Evolutionary conservation across 768 basidiomycete species (phyloP).

Genomic region (Lactarius tabidus): DNA sequence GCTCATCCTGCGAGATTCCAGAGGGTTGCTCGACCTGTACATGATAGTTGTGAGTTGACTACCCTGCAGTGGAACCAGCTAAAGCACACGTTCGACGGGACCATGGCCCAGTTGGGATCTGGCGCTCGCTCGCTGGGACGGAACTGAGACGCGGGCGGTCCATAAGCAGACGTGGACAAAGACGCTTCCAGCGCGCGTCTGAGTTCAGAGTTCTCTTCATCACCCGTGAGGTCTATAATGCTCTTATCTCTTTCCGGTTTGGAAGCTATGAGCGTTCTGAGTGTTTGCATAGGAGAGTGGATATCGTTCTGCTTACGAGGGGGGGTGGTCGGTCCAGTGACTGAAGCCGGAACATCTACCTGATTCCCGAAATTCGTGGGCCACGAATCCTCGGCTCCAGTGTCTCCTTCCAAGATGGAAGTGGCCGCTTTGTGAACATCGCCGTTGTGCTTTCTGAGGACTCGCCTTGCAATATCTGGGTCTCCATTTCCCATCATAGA

Average conservation of each 20-base stretch:
- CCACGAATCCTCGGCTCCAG: conserved; percentile 21
- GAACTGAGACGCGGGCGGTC: conserved; percentile 37
- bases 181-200: conserved; percentile 52
- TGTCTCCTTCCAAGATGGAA: conserved; percentile 33
- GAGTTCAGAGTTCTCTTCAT: conserved; percentile 49
- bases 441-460: conserved; percentile 58
- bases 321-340: conserved; percentile 29
- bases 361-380: conserved; percentile 12
- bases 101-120: conserved; percentile 65
- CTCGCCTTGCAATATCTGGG: conserved; percentile 46
- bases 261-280: conserved; percentile 28
- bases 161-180: conserved; percentile 34
- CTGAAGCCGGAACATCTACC: conserved; percentile 14
- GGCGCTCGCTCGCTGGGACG: conserved; percentile 58
- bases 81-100: conserved; percentile 56
- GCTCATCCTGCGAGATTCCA: conserved; percentile 51
- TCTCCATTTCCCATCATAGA: conserved; percentile 43
- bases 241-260: conserved; percentile 29
- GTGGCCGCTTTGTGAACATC: conserved; percentile 40
- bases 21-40: conserved; percentile 26
- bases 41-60: neutral
- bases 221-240: conserved; percentile 58
- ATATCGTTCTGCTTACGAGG: conserved; percentile 26
- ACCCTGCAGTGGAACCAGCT: conserved; percentile 2
- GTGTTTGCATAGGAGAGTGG: neutral